Conservation (phyloP, 208 protist genomes). For the Lotmaria passim region DNA sequence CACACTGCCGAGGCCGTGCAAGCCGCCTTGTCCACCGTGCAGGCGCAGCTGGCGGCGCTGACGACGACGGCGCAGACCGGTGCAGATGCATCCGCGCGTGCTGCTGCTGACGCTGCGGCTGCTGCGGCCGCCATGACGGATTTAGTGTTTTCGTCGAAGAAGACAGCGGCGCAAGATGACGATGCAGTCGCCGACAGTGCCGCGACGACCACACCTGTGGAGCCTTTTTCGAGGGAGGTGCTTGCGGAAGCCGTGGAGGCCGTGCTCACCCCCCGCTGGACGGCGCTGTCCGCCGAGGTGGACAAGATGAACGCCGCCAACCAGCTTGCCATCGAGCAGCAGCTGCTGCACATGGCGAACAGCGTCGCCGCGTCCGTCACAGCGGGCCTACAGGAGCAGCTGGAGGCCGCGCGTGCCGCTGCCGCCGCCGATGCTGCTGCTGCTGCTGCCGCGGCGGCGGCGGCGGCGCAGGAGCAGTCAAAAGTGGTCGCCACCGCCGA, state of each 20-base stretch:
- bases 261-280: constrained; percentile 52
- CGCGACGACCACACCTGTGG: background rate
- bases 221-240: constrained; percentile 29
- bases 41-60: constrained; percentile 30
- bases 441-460: background rate
- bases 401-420: constrained; percentile 10
- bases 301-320: constrained; percentile 31
- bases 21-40: constrained; percentile 29
- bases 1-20: constrained; percentile 32
- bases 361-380: constrained; percentile 35
- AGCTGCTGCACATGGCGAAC: constrained; percentile 34
- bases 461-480: background rate
- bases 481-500: background rate
- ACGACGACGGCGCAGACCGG: constrained; percentile 6
- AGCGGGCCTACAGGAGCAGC: constrained; percentile 25
- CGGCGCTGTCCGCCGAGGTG: constrained; percentile 34
- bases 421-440: background rate
- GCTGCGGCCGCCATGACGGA: too few relatives aligned
- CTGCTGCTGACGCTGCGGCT: constrained; percentile 1
- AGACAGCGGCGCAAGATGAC: background rate
- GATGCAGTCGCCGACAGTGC: background rate
- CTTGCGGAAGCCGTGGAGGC: constrained; percentile 55
- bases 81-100: constrained; percentile 4
- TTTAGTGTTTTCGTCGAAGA: too few relatives aligned
- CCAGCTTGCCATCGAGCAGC: constrained; percentile 34